Conservation (phyloP, 2,329 filamentous ascomycete species). For the Knufia petricola region DNA sequence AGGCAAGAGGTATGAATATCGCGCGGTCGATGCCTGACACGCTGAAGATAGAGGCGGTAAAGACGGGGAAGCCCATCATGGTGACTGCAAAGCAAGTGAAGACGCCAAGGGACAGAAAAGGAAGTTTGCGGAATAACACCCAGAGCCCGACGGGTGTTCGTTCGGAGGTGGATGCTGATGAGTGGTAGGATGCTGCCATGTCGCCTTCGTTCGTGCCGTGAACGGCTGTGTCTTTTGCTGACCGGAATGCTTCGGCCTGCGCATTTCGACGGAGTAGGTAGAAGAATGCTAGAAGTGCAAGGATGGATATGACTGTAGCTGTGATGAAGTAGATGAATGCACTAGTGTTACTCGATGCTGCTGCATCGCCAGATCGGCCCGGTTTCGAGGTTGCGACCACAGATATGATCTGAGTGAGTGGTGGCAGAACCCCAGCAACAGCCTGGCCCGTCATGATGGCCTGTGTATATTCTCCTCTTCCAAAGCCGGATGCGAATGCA, state of each 20-base stretch:
- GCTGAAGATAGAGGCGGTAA: slow-evolving; percentile 60
- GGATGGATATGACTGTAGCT: slow-evolving; percentile 63
- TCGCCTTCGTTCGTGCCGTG: slow-evolving; percentile 18
- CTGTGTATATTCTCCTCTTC: slow-evolving; percentile 80
- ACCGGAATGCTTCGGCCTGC: slow-evolving; percentile 8
- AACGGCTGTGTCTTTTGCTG: slow-evolving; percentile 14
- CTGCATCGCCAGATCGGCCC: slow-evolving; percentile 26
- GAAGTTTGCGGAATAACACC: slow-evolving; percentile 64
- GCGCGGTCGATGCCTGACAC: slow-evolving; percentile 51
- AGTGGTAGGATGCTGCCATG: slow-evolving; percentile 25
- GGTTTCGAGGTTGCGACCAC: slow-evolving; percentile 55
- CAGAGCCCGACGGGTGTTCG: slow-evolving; percentile 50
- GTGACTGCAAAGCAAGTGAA: slow-evolving; percentile 73
- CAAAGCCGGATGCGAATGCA: slow-evolving; percentile 80
- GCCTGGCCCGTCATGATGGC: slow-evolving; percentile 94
- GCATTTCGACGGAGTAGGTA: slow-evolving; percentile 54
- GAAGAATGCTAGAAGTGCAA: slow-evolving; percentile 63
- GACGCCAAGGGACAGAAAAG: slow-evolving; percentile 66
- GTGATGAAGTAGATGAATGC: slow-evolving; percentile 89
- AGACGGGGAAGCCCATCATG: slow-evolving; percentile 84
- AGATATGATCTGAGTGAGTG: slow-evolving; percentile 74
- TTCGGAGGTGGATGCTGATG: slow-evolving; percentile 10
- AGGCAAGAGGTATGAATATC: slow-evolving; percentile 79
- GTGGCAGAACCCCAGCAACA: slow-evolving; percentile 80
- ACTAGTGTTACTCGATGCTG: slow-evolving; percentile 50